Conservation (phyloP, 495 filamentous ascomycete species). For the Trichoderma asperelloides region DNA sequence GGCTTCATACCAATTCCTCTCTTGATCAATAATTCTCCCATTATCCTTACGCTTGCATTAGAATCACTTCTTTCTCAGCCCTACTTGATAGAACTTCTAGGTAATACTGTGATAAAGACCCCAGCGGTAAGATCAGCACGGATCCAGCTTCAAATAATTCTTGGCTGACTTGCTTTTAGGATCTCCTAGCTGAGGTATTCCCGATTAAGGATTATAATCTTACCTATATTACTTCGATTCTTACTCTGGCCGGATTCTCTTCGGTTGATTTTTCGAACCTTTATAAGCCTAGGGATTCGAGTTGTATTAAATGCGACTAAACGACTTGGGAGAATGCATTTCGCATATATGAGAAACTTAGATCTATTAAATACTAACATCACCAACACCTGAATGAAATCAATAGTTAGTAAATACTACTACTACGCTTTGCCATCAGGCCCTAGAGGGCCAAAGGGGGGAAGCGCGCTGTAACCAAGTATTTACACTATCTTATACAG, state of each 20-base stretch:
- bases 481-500: too few species aligned
- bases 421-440: too few species aligned
- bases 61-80: neutral
- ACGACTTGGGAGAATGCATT: too few species aligned
- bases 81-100: neutral
- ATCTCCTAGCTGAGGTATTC: neutral
- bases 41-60: neutral
- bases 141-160: neutral
- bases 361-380: too few species aligned
- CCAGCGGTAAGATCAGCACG: neutral
- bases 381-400: too few species aligned
- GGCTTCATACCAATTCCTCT: neutral
- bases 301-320: neutral
- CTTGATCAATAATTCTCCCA: neutral
- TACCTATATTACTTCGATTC: neutral
- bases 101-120: neutral
- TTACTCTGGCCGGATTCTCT: neutral
- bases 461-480: too few species aligned
- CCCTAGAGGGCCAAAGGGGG: too few species aligned
- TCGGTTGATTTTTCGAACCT: neutral
- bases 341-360: too few species aligned
- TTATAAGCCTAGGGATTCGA: neutral
- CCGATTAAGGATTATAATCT: neutral
- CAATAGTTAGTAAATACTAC: too few species aligned
- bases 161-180: neutral